Conservation (phyloP, 345 rosid species). For the Eucalyptus pauciflora region DNA sequence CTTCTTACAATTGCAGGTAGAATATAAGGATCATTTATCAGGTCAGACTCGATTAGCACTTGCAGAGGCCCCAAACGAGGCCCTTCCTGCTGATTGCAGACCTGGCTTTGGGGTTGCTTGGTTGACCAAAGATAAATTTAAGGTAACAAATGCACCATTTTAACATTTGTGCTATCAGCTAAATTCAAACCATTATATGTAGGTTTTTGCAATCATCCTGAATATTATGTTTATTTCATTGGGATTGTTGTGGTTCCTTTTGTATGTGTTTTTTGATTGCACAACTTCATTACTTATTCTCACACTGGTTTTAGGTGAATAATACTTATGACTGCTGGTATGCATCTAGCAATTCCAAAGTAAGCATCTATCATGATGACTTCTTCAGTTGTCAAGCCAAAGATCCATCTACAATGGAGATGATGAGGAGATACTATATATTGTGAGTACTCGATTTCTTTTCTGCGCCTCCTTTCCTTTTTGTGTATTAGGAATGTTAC, state of each 20-base stretch:
- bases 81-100: slow-evolving; percentile 78
- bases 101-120: slow-evolving; percentile 75
- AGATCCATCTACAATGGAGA: slow-evolving; percentile 28
- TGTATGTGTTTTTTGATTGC: not conserved
- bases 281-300: not conserved
- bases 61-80: slow-evolving; percentile 85
- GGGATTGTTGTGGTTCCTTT: not conserved
- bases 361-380: slow-evolving; percentile 56
- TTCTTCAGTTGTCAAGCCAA: slow-evolving; percentile 62
- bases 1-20: slow-evolving; percentile 35
- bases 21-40: slow-evolving; percentile 56
- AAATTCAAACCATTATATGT: not conserved
- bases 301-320: slow-evolving; percentile 43
- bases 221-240: not conserved
- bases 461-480: no score
- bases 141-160: slow-evolving; percentile 20
- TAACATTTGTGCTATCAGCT: not conserved
- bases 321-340: slow-evolving; percentile 92
- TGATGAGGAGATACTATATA: no score
- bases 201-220: not conserved
- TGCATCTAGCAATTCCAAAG: slow-evolving; percentile 42
- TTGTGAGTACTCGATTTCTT: no score
- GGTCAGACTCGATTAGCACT: slow-evolving; percentile 51
- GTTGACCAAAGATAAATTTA: slow-evolving; percentile 67
- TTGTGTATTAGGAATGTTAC: no score